phyloP scores from a whole-genome alignment of 495 filamentous ascomycete species.

The Talaromyces ruber region DNA sequence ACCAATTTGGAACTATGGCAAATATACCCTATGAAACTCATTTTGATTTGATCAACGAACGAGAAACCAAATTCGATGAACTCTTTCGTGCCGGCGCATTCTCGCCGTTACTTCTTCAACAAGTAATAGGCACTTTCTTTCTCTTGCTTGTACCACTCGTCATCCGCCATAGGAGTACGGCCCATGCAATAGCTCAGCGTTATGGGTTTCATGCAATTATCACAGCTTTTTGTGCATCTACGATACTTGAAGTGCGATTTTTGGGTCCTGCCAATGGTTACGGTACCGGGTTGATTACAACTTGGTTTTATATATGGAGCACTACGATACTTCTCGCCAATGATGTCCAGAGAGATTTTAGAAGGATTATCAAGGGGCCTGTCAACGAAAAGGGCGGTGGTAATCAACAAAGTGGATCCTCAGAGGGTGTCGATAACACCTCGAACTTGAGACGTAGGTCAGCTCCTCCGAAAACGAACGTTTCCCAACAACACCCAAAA shows the following conservation, averaged over 20 bases:
- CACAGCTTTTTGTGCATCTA: constrained; percentile 31
- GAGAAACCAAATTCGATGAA: constrained; percentile 14
- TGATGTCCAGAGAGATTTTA: constrained; percentile 56
- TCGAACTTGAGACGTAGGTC: neutral
- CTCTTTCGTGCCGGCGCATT: constrained; percentile 21
- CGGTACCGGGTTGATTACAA: constrained; percentile 54
- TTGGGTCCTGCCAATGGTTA: constrained; percentile 54
- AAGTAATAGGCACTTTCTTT: constrained; percentile 20
- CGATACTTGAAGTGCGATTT: constrained; percentile 36
- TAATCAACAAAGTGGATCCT: neutral
- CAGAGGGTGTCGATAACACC: neutral
- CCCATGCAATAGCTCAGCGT: constrained; percentile 23
- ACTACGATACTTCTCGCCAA: constrained; percentile 53
- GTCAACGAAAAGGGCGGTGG: neutral
- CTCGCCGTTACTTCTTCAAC: constrained; percentile 31
- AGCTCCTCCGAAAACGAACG: neutral
- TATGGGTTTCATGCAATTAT: constrained; percentile 48
- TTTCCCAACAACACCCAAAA: neutral
- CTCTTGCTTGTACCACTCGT: constrained; percentile 25
- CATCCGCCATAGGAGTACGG: constrained; percentile 15
- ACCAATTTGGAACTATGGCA: constrained; percentile 9
- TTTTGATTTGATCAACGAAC: constrained; percentile 11
- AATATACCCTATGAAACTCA: constrained; percentile 10
- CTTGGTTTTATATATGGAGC: constrained; percentile 61
- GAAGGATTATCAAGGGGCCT: constrained; percentile 48